Base-by-base conservation (phyloP, 768 basidiomycete species). In the Cystofilobasidium ferigula region DNA sequence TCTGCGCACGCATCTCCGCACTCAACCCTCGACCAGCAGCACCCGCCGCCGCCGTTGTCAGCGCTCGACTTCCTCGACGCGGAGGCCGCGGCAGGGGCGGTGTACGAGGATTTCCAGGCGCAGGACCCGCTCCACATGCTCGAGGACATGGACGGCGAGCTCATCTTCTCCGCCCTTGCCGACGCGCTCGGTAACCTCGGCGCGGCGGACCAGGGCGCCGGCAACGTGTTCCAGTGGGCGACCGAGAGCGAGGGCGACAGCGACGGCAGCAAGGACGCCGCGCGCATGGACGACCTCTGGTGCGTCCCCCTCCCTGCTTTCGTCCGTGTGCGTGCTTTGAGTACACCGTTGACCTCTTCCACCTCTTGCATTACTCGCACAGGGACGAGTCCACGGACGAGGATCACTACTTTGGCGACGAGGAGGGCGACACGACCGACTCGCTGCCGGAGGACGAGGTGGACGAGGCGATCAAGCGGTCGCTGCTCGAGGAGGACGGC, bases 211-310 rank as follows among this genome's bases (percentile, higher is more conserved):
- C 30, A 45, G 38, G 60, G 59, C 40, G 51, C 45, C 28, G 32
- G 32, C 28, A n/a, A n/a, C 45, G 20, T 54, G 22, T 67, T 67
- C 13, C 53, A 67, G 42, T 67, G 60, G 28, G 65, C 65, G 51
- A 67, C 65, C 14, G 65, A 62, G 60, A 67, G 65, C 42, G 65
- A 67, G 51, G 65, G 65, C 14, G 65, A 67, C 35, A 67, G 65
- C 24, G 65, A 67, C 34, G 65, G 65, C 7, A 40, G 30, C 20
- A 67, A 48, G 36, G 65, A 67, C 42, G 65, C 65, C 2, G 65
- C 60, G 16, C 36, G 61, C 34, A 56, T 61, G 65, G 65, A 67
- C 32, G 60, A 62, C 43, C 65, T 67, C 20, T 67, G 65, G 65
- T 67, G 20, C 34, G 65, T 62, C 2, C 9, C 43, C 34, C 48